Conservation (phyloP, 2,329 filamentous ascomycete species). For the Exophiala oligosperma region DNA sequence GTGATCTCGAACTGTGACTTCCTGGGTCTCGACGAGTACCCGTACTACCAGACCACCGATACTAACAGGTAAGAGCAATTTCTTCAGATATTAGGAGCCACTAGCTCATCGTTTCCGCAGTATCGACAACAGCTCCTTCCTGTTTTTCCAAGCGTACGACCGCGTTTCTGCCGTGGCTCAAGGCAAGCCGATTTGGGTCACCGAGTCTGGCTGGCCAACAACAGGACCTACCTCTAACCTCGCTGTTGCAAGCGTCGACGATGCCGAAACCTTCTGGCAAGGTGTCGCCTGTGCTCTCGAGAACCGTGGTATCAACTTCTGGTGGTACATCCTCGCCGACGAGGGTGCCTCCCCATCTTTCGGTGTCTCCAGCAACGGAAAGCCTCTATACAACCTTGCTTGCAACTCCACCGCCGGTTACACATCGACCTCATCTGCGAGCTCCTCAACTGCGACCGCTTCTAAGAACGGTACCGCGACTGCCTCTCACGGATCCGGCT, state of each 20-base stretch:
- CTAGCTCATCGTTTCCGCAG: slow-evolving; percentile 21
- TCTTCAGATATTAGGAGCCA: too few relatives aligned
- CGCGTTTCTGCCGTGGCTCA: slow-evolving; percentile 59
- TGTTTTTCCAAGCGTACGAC: slow-evolving; percentile 68
- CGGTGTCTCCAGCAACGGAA: slow-evolving; percentile 36
- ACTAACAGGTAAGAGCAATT: slow-evolving; percentile 12
- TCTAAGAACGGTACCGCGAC: neutral
- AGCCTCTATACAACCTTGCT: slow-evolving; percentile 40
- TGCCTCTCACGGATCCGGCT: slow-evolving; percentile 5
- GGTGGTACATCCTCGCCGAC: slow-evolving; percentile 45
- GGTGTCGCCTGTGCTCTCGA: slow-evolving; percentile 61
- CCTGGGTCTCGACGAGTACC: slow-evolving; percentile 80
- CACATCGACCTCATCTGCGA: slow-evolving; percentile 9
- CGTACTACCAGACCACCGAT: slow-evolving; percentile 73
- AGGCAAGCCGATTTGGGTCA: slow-evolving; percentile 62
- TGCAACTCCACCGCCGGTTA: slow-evolving; percentile 31
- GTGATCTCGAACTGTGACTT: slow-evolving; percentile 73
- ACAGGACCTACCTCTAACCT: slow-evolving; percentile 55
- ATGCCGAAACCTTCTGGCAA: slow-evolving; percentile 65
- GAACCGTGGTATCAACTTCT: slow-evolving; percentile 52
- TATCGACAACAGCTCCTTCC: slow-evolving; percentile 62
- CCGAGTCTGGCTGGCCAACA: slow-evolving; percentile 67
- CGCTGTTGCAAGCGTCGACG: slow-evolving; percentile 56
- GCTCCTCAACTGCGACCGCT: slow-evolving; percentile 1
- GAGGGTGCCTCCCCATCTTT: slow-evolving; percentile 39